Conservation (phyloP, 176 grass and related monocot species). For the Phoenix roebelenii region DNA sequence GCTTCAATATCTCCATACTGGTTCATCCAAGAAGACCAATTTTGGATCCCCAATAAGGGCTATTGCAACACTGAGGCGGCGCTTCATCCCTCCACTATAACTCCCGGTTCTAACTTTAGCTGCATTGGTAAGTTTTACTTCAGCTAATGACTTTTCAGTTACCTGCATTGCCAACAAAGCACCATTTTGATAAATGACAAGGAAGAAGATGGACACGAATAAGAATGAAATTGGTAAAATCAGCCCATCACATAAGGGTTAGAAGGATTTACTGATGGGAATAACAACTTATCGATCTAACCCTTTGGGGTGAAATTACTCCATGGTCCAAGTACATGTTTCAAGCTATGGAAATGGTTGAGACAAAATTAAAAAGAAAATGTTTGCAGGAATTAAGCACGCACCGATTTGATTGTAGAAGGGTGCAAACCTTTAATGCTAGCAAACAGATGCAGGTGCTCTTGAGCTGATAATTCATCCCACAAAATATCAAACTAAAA, state of each 20-base stretch:
- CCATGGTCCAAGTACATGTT: no score
- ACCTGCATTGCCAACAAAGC: conserved; percentile 35
- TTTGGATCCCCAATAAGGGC: conserved; percentile 89
- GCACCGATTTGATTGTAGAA: conserved; percentile 66
- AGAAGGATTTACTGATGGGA: no score
- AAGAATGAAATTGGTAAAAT: neutral
- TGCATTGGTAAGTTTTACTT: conserved; percentile 82
- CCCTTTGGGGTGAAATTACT: no score
- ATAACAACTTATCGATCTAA: no score
- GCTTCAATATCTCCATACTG: conserved; percentile 35
- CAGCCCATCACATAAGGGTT: no score
- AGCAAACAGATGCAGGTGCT: conserved; percentile 84
- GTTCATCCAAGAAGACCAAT: conserved; percentile 91
- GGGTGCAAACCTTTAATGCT: conserved; percentile 84
- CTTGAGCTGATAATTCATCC: conserved; percentile 83
- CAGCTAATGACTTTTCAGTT: conserved; percentile 61
- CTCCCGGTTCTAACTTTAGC: conserved; percentile 82
- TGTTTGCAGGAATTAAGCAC: neutral
- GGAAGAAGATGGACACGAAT: no score
- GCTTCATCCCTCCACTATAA: conserved; percentile 97
- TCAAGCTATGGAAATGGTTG: no score
- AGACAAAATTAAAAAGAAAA: neutral
- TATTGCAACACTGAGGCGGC: conserved; percentile 84
- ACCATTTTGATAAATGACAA: neutral
- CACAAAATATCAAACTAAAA: conserved; percentile 93